Conservation (phyloP, 148 eudicot genomes). For the Nepenthes mirabilis region DNA sequence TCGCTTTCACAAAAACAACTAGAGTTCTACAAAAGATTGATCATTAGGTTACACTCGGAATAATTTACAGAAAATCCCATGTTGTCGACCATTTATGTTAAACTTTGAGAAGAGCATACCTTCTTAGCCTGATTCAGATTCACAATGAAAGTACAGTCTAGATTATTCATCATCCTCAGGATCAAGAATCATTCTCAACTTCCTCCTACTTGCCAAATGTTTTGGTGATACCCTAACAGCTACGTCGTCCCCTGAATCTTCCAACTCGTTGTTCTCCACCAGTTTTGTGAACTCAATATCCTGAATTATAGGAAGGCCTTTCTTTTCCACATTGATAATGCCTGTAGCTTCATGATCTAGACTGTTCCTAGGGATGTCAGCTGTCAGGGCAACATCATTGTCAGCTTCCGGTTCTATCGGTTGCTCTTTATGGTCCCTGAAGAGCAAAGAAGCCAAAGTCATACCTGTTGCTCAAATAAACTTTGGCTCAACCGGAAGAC, state of each 20-base stretch:
- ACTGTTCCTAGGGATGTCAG: conserved; percentile 6
- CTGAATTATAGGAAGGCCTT: conserved; percentile 3
- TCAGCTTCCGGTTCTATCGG: conserved; percentile 13
- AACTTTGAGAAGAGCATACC: too few species aligned
- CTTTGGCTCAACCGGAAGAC: neutral
- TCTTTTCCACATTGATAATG: neutral
- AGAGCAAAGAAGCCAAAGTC: neutral
- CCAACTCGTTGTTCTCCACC: conserved; percentile 27
- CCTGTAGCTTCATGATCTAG: conserved; percentile 12
- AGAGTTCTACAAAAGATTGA: too few species aligned
- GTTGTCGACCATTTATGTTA: too few species aligned
- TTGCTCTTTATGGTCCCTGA: conserved; percentile 24
- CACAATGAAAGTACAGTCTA: too few species aligned
- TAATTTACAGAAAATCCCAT: too few species aligned
- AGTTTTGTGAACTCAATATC: neutral
- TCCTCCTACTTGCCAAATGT: conserved; percentile 38
- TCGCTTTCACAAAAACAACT: too few species aligned
- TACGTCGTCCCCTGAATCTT: conserved; percentile 39
- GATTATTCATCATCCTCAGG: conserved; percentile 57
- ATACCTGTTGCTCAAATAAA: neutral
- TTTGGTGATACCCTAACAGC: conserved; percentile 23
- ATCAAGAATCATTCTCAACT: conserved; percentile 53
- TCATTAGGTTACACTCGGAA: too few species aligned
- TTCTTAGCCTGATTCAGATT: too few species aligned
- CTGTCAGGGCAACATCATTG: conserved; percentile 1